Evolutionary conservation across 768 basidiomycete species (phyloP), one percentile per base, ranked within the genome.

Genomic region (Roridomyces roridus): DNA sequence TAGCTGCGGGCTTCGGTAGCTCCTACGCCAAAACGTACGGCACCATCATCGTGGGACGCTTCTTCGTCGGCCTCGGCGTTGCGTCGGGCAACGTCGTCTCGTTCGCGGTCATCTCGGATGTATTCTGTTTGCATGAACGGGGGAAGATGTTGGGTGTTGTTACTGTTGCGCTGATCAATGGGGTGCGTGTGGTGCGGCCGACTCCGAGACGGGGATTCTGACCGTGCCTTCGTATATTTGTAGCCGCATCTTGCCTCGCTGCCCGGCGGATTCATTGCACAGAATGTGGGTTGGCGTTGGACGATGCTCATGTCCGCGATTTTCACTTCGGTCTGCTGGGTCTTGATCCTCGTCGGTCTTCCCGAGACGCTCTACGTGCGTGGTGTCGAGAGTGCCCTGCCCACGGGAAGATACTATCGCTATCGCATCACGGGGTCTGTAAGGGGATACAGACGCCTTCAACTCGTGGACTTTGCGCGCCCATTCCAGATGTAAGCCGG

Each of bases 61-160:
- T 63, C 47, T 63, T 65, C 51, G 46, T 43, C 25, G 64, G 64
- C 12, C 40, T 65, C 7, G 58, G 61, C n/a, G 44, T 55, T 46
- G 55, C 57, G 4, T 59, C 58, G 5, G 57, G 56, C 15, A 58
- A 57, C 28, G 64, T 60, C 26, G 57, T 65, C 20, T 36, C 48
- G 8, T 62, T 62, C 21, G 61, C 57, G 0, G 43, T 60, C n/a
- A 37, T 65, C 18, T 59, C 56, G 2, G 62, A 65, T 31, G 15
- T 65, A 7, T 63, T 63, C 15, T 62, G 55, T 25, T 36, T 65
- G 9, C 64, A 63, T 35, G 57, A 65, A 40, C 49, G 60, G 3
- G 61, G 64, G 20, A 62, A 57, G 41, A 60, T 63, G 58, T 41
- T 65, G 12, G 64, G 64, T 40, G 35, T 65, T 5, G 50, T 59